Evolutionary conservation across 345 rosid species (phyloP), one percentile per base, ranked within the genome.

Genomic region (Zanthoxylum bungeanum): DNA sequence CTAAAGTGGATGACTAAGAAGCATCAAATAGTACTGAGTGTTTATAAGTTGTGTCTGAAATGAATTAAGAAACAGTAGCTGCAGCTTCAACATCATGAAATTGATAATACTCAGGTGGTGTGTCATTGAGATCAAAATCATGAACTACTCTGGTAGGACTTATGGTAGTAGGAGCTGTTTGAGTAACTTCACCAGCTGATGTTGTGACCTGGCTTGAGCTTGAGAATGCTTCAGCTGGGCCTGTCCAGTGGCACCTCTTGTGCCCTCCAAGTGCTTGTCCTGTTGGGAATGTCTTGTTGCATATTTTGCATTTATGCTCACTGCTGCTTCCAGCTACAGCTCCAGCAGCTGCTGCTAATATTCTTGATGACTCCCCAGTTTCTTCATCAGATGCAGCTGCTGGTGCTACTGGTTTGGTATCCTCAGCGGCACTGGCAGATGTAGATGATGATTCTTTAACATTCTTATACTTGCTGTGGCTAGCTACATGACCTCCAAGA

Each of bases 211-310:
- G 75, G 46, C 68, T 70, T 49, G 69, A 74, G 69, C 70, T 62
- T 51, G 69, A 73, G 5, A 42, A 22, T 40, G 63, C 78, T 50
- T 50, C 51, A 7, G 61, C 40, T 5, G 75, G 66, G 8, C 77
- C 81, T 17, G 75, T 66, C 86, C 85, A 81, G 12, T 83, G 87
- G n/a, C 85, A 73, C 65, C 85, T 75, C 75, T 81, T 83, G 75
- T 86, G 87, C 17, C 87, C 87, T 9, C 87, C 87, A 30, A 81
- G 84, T n/a, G 87, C 87, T 42, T 83, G 87, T 5, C 87, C 89
- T 19, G 85, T 77, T 31, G 79, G 74, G 71, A 81, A 83, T 21
- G 25, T 77, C 44, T 36, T 73, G 24, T 70, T 59, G 74, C 85
- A 83, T 42, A 79, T 75, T 64, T 79, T 74, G 30, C 89, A 83